Percentiles rank a stretch among this genome's conserved stretches.
These are phyloP conservation scores for Camellia sinensis DNA, from an alignment of 148 eudicot genomes.

Conservation along the genomic window DNA sequence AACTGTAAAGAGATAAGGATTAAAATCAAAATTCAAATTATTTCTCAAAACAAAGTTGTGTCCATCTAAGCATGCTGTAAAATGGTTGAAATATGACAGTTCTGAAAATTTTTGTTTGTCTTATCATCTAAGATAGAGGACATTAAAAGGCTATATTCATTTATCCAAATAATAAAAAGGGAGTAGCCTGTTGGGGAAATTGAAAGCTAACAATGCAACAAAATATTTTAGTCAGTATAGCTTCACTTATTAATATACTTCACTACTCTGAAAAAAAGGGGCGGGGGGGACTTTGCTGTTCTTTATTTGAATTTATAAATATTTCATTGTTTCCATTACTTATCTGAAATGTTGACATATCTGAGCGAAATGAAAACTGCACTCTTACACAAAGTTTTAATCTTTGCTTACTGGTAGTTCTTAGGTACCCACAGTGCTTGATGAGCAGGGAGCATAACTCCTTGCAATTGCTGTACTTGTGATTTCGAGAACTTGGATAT, in stretches of 20 bases:
- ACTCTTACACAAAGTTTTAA: background rate
- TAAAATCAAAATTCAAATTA: background rate
- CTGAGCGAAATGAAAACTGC: background rate
- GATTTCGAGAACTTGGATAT: conserved; percentile 85
- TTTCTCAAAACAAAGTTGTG: background rate
- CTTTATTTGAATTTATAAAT: background rate
- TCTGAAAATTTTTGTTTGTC: no score
- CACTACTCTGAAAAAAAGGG: no score
- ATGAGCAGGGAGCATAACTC: conserved; percentile 88
- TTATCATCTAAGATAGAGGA: no score
- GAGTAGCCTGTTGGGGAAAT: no score
- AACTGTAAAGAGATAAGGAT: no score
- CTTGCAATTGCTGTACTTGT: conserved; percentile 88
- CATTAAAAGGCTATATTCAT: background rate
- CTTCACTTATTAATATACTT: no score
- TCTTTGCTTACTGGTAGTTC: conserved; percentile 7
- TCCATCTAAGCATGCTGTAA: background rate
- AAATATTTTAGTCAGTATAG: no score
- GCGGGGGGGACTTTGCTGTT: background rate
- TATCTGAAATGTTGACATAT: background rate
- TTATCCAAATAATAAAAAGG: background rate
- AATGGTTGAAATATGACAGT: no score
- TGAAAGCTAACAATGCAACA: background rate
- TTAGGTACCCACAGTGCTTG: conserved; percentile 86
- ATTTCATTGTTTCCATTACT: background rate